Percentiles rank a stretch among this genome's conserved stretches.
Evolutionary conservation across 2,329 filamentous ascomycete species (phyloP).

Genomic region (Xylariaceae sp.): DNA sequence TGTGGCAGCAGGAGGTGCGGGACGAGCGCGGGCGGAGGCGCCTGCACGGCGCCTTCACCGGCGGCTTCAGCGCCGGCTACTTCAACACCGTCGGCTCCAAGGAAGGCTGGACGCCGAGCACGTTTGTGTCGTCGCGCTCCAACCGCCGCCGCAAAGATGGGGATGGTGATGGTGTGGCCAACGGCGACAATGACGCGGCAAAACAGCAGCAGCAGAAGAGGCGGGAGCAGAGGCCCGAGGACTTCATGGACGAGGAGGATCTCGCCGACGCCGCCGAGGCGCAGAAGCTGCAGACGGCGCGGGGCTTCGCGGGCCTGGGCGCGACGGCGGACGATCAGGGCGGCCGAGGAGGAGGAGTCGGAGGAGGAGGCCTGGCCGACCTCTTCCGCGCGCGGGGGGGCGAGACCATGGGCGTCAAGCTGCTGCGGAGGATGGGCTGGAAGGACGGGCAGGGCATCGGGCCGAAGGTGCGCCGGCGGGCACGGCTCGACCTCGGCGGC

Average conservation of each 20-base stretch:
- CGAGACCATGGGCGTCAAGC: constrained; percentile 78
- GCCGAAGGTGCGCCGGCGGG: constrained; percentile 70
- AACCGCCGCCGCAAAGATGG: constrained; percentile 60
- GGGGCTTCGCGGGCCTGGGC: constrained; percentile 70
- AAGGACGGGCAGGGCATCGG: constrained; percentile 88
- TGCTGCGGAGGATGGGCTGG: constrained; percentile 93
- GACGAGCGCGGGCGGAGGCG: constrained; percentile 87
- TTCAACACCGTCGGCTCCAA: constrained; percentile 98
- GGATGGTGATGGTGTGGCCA: neutral
- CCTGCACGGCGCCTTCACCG: constrained; percentile 92
- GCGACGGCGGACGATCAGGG: constrained; percentile 49
- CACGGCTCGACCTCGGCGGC: constrained; percentile 50
- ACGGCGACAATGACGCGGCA: constrained; percentile 42
- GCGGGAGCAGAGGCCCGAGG: constrained; percentile 61
- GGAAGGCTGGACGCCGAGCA: constrained; percentile 90
- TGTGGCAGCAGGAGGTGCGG: constrained; percentile 98
- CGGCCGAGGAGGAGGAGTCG: constrained; percentile 40
- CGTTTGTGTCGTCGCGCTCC: constrained; percentile 82
- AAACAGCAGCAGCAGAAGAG: constrained; percentile 21
- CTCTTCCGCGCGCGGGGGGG: constrained; percentile 66
- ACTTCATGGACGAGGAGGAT: constrained; percentile 98
- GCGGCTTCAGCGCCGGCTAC: constrained; percentile 94
- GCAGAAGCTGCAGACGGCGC: constrained; percentile 63
- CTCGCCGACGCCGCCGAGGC: constrained; percentile 77
- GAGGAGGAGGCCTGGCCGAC: constrained; percentile 60